A percentile compares a stretch with the other conserved stretches of the same genome.
phyloP scores from a whole-genome alignment of 2,329 filamentous ascomycete genomes.

The Whalleya microplaca region DNA sequence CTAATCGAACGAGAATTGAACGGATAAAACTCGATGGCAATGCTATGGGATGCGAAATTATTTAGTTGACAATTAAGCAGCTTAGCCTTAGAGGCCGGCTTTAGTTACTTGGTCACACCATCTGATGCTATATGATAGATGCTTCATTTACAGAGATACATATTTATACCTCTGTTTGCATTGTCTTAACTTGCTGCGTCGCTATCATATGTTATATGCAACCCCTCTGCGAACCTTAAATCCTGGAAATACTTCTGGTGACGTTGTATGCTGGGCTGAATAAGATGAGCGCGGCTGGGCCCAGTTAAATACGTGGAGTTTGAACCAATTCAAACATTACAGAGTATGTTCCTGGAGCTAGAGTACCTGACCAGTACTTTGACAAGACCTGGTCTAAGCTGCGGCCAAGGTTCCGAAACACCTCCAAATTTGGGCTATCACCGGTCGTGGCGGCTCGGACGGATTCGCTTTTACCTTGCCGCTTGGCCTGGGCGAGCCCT shows the following conservation, averaged over 20 bases:
- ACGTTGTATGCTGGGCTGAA: conserved; percentile 2
- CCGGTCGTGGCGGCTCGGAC: conserved; percentile 39
- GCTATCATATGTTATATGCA: too few species aligned
- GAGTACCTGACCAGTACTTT: conserved; percentile 29
- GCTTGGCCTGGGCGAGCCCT: conserved; percentile 35
- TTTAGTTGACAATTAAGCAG: too few species aligned
- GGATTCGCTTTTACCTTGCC: conserved; percentile 39
- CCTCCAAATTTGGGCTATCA: conserved; percentile 38
- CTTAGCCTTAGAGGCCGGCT: too few species aligned
- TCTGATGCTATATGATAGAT: too few species aligned
- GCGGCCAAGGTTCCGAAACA: conserved; percentile 34
- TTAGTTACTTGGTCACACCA: too few species aligned
- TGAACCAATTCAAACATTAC: conserved; percentile 3
- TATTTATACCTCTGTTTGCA: too few species aligned
- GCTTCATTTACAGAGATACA: too few species aligned
- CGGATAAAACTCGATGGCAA: too few species aligned
- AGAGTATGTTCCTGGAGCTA: conserved; percentile 15
- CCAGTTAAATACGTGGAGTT: conserved; percentile 28
- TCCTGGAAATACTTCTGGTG: neutral
- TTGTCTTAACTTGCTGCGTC: too few species aligned
- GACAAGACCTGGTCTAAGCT: conserved; percentile 27
- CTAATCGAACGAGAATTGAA: too few species aligned
- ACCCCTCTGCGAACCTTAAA: neutral
- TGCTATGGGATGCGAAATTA: too few species aligned
- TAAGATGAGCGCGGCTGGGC: conserved; percentile 30